Percentiles rank a stretch among this genome's conserved stretches.
These are phyloP conservation scores for Picochlorum costavermella DNA, from an alignment of 139 green algal genomes.

Conservation along the genomic window DNA sequence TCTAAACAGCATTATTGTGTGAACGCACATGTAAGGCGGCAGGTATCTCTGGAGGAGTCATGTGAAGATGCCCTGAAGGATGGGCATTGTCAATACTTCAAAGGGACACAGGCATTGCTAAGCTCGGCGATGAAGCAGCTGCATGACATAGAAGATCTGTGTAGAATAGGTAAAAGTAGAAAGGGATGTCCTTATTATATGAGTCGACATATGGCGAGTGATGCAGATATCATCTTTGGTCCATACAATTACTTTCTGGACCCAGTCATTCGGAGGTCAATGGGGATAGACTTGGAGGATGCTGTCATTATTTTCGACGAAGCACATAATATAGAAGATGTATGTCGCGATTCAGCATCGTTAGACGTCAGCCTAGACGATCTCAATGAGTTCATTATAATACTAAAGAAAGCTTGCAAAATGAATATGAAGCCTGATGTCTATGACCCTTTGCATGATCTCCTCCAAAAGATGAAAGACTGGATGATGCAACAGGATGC, in stretches of 20 bases:
- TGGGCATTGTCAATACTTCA: slow-evolving; percentile 45
- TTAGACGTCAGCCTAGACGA: slow-evolving; percentile 50
- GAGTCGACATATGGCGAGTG: slow-evolving; percentile 41
- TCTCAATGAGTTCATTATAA: slow-evolving; percentile 33
- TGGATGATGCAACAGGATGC: slow-evolving; percentile 1
- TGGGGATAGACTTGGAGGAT: slow-evolving; percentile 60
- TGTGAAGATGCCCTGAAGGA: slow-evolving; percentile 67
- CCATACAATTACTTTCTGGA: slow-evolving; percentile 85
- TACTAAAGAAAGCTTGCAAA: slow-evolving; percentile 15
- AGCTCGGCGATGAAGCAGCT: slow-evolving; percentile 24
- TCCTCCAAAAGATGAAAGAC: slow-evolving; percentile 7
- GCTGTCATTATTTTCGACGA: slow-evolving; percentile 91
- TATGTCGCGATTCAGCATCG: slow-evolving; percentile 34
- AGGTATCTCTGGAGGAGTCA: slow-evolving; percentile 52
- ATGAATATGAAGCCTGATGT: slow-evolving; percentile 28
- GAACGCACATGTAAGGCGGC: slow-evolving; percentile 38
- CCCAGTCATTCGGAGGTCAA: slow-evolving; percentile 55
- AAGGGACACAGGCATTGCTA: slow-evolving; percentile 18
- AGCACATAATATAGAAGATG: slow-evolving; percentile 96
- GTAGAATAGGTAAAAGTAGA: slow-evolving; percentile 28
- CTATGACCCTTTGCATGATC: slow-evolving; percentile 37
- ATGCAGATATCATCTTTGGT: slow-evolving; percentile 88
- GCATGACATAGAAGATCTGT: slow-evolving; percentile 91
- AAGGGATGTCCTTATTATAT: slow-evolving; percentile 86
- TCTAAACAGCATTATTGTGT: slow-evolving; percentile 82